A percentile compares a stretch with the other conserved stretches of the same genome.
Evolutionary conservation across 2,329 filamentous ascomycete species (phyloP).

Genomic region (Phyllosticta ampelicida): DNA sequence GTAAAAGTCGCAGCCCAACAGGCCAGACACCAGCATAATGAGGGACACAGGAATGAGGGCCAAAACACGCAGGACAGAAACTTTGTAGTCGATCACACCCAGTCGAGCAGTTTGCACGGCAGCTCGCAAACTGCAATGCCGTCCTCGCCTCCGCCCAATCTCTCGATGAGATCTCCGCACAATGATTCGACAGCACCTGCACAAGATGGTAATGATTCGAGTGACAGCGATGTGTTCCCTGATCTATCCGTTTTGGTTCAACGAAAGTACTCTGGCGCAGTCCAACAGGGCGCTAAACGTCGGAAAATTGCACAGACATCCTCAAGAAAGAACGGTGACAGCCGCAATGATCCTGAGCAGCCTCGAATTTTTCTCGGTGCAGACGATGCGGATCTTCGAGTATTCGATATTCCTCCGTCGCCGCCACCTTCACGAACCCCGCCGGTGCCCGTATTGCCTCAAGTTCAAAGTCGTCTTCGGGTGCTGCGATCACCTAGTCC

Average conservation of each 20-base stretch:
- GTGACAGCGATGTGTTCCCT: conserved; percentile 19
- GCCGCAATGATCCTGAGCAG: not conserved
- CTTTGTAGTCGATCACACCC: conserved; percentile 5
- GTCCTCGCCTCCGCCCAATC: not conserved
- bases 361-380: not conserved
- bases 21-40: not conserved
- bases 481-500: conserved; percentile 3
- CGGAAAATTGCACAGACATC: conserved; percentile 12
- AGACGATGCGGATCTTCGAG: conserved; percentile 13
- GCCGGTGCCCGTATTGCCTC: not conserved
- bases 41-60: not conserved
- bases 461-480: conserved; percentile 5
- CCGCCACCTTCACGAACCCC: conserved; percentile 30
- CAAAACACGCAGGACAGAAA: conserved; percentile 7
- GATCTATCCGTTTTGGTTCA: conserved; percentile 17
- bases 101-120: conserved; percentile 1
- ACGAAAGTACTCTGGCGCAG: conserved; percentile 9
- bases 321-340: not conserved
- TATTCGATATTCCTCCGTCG: conserved; percentile 32
- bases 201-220: not conserved
- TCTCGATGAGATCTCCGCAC: not conserved
- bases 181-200: not conserved
- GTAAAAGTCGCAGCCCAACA: conserved; percentile 22
- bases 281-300: conserved; percentile 14
- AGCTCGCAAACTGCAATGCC: conserved; percentile 1